Base-by-base conservation (phyloP, 345 rosid species). In the Gossypium turneri region DNA sequence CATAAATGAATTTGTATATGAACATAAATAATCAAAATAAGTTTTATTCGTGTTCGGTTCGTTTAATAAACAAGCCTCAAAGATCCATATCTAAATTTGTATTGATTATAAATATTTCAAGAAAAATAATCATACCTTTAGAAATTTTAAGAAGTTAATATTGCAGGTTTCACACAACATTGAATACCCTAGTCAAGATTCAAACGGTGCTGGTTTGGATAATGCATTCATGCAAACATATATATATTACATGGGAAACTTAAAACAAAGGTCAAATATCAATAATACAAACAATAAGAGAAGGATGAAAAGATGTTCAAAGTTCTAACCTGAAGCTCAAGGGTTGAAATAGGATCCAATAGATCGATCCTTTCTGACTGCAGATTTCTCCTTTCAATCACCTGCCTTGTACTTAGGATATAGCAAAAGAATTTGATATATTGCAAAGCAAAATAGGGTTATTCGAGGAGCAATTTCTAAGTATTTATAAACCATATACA, bases 321-420 rank as follows among this genome's bases (percentile, higher is more conserved):
- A 57, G 29, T 22, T 63, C 12, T 60, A 72, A 81, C 88, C 84
- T 81, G 82, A 38, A 70, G 75, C 62, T 75, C 82, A 73, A 70
- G 79, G 47, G 83, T 83, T n/a, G 83, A 84, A 34, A 51, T 17
- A 12, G 44, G 83, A 5, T 71, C 80, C 22, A 59, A 55, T 75
- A 51, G 73, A 67, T 59, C 53, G 15, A 56, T 70, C 53, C 60
- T 77, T 73, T 75, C 70, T 2, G 72, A 22, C 59, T 77, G 76
- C 52, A 81, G 41, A 57, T 55, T 81, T 63, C 67, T 74, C 68
- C 77, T 81, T 50, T 81, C 84, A 70, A 85, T 68, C 73, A 79
- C 81, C 66, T 78, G 81, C 64, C 56, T 57, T 77, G 77, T 38
- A 57, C 88, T 85, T 73, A 34, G 15, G 47, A 69, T 57, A 10